Evolutionary conservation across 495 filamentous ascomycete species (phyloP).

Genomic region (Daldinia concentrica): DNA sequence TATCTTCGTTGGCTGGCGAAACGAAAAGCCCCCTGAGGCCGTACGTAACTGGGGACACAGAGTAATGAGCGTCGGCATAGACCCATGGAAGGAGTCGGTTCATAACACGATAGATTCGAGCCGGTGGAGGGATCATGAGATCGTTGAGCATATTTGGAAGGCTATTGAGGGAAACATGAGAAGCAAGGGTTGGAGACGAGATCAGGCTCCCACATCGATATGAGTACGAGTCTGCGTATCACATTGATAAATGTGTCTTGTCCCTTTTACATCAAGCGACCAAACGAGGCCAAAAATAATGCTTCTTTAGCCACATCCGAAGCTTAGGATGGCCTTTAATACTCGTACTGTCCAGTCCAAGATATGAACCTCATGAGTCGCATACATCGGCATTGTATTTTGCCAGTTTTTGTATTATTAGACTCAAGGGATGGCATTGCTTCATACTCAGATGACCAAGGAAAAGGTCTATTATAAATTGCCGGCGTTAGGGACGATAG

Average conservation of each 20-base stretch:
- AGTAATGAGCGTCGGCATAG: conserved; percentile 76
- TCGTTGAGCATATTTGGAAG: conserved; percentile 93
- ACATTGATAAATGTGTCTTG: neutral
- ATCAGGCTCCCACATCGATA: conserved; percentile 64
- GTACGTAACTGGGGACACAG: conserved; percentile 87
- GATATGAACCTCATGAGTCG: neutral
- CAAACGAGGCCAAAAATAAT: neutral
- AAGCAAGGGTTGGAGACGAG: conserved; percentile 80
- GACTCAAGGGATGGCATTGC: neutral
- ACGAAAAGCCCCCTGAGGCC: conserved; percentile 77
- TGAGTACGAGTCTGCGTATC: conserved; percentile 30
- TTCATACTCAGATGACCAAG: conserved; percentile 7
- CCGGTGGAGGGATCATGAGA: conserved; percentile 90
- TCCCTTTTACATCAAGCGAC: neutral
- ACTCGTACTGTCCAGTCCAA: neutral
- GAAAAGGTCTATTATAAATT: conserved; percentile 9
- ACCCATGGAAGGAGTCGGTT: conserved; percentile 75
- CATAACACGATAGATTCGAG: conserved; percentile 61
- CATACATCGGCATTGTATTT: neutral
- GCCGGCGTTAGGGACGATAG: conserved; percentile 20
- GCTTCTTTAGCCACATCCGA: neutral
- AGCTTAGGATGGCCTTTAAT: neutral
- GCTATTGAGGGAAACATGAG: conserved; percentile 89
- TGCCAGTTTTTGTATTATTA: conserved; percentile 20
- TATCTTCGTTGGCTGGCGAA: conserved; percentile 90